Conservation (phyloP, 2,329 filamentous ascomycete genomes). For the Colletotrichum gloeosporioides region DNA sequence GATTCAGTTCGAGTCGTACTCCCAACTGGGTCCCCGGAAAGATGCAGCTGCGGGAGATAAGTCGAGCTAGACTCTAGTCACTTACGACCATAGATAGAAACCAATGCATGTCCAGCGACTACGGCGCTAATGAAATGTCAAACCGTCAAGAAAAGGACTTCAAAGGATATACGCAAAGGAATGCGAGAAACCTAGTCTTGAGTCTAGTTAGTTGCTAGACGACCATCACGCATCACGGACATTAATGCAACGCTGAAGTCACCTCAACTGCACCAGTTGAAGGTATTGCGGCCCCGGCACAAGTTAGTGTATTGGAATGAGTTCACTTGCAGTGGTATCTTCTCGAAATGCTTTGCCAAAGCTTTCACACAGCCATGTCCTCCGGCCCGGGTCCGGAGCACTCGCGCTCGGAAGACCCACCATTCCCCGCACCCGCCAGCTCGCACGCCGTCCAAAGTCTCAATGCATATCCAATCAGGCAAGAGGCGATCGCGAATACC, state of each 20-base stretch:
- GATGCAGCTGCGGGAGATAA: background rate
- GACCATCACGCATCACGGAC: background rate
- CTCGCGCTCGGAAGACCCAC: background rate
- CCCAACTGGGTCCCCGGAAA: background rate
- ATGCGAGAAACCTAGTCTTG: too few relatives aligned
- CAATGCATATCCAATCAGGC: background rate
- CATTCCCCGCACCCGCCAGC: background rate
- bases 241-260: background rate
- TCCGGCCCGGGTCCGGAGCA: background rate
- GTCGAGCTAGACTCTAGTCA: background rate
- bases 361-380: background rate
- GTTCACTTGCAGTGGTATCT: background rate
- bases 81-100: background rate
- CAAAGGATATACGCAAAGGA: too few relatives aligned
- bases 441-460: background rate
- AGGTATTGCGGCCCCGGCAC: background rate
- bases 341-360: background rate
- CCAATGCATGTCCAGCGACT: too few relatives aligned
- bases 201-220: too few relatives aligned
- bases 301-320: background rate
- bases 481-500: too few relatives aligned
- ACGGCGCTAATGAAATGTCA: too few relatives aligned
- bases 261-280: background rate
- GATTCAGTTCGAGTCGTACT: background rate
- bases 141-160: too few relatives aligned